Base-by-base conservation (phyloP, 164 flowering plant species). In the Stephania cephalantha region DNA sequence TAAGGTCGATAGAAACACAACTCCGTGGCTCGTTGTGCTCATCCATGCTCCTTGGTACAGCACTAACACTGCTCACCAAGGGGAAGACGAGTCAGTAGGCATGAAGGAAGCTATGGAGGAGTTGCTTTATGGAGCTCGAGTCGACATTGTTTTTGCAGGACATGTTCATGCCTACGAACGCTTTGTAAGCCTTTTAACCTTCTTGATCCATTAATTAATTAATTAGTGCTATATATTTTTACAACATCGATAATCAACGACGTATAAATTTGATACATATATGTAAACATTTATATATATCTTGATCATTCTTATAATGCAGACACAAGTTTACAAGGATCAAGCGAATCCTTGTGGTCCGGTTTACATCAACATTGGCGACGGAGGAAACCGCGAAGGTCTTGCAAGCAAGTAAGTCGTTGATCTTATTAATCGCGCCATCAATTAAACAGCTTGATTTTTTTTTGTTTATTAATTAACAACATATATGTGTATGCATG, bases 131-230 rank as follows among this genome's bases (percentile, higher is more conserved):
- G 30, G 46, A 5, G 89, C 92, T 78, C 84, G 89, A 0, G 94
- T 90, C 5, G 97, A 91, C 69, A 73, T 85, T 25, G 88, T 93
- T 50, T 90, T 90, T 58, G 89, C 95, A 4, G 95, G 97, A 1
- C 97, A 94, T 80, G 93, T 91, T 1, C 98, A 91, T 88, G 97
- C 98, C 42, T 94, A 94, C 31, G 98, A 94, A 71, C 91, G 97
- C 71, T 90, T 90, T 66, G 98, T 94, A 87, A 88, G 97, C 22
- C 20, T 61, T 61, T 12, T 13, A 4, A 53, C 42, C 4, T 35
- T 35, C 5, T 53, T 18, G 18, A 53, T 53, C 17, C 1, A 13
- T 53, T 11, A 12, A 53, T 53, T 53, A 52, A 6, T 52, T 2
- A 4, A 2, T 35, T 35, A 35, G 42, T 13, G 9, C 61, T 53